A percentile compares a stretch with the other conserved stretches of the same genome.
Conservation (phyloP, 1,284 basidiomycete species). For the Tausonia pullulans region DNA sequence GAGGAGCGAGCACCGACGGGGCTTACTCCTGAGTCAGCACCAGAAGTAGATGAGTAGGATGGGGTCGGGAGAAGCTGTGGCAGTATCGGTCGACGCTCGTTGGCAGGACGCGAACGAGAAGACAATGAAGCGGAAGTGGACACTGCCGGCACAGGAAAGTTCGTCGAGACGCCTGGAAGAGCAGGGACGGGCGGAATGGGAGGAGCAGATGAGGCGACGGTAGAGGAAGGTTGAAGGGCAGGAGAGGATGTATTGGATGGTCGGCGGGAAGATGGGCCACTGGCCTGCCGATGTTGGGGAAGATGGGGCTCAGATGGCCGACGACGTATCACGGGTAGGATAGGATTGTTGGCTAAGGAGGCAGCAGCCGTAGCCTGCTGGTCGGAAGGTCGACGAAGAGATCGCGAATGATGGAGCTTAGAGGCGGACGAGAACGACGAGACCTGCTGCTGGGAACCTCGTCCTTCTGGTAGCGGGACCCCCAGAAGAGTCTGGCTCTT, state of each 20-base stretch:
- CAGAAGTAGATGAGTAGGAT: not conserved
- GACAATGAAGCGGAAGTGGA: not conserved
- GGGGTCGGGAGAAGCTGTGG: slow-evolving; percentile 2
- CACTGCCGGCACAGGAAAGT: slow-evolving; percentile 6
- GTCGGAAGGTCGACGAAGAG: not conserved
- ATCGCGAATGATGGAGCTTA: not conserved
- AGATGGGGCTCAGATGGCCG: slow-evolving; percentile 3
- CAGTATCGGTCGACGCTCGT: not conserved
- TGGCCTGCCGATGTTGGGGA: not conserved
- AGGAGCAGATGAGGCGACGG: not conserved
- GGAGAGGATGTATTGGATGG: not conserved
- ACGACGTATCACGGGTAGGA: not conserved
- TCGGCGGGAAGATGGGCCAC: not conserved
- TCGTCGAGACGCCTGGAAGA: slow-evolving; percentile 8
- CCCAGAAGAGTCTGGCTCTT: not conserved
- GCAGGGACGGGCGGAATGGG: slow-evolving; percentile 1
- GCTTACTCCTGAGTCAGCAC: not conserved
- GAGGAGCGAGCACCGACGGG: not conserved
- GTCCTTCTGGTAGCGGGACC: too few relatives aligned
- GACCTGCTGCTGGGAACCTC: too few relatives aligned
- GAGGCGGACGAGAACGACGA: too few relatives aligned
- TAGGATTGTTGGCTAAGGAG: not conserved
- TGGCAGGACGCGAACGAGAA: not conserved
- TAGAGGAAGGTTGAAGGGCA: not conserved
- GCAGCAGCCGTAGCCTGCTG: not conserved